These are phyloP conservation scores for Xylaria digitata DNA, from an alignment of 2,329 filamentous ascomycete genomes.

Conservation along the genomic window DNA sequence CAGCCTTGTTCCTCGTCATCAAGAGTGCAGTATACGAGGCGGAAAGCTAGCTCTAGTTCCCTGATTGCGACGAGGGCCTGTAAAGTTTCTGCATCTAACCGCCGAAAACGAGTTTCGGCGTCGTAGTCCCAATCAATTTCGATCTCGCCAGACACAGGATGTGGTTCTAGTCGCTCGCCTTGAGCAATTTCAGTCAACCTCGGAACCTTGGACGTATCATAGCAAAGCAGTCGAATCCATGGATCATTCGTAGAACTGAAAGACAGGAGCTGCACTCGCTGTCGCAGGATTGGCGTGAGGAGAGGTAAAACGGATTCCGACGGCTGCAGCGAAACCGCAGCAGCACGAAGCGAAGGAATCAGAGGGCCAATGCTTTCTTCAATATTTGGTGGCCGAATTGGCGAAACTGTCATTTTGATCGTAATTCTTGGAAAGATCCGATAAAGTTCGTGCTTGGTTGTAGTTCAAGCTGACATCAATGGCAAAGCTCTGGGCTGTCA, in stretches of 20 bases:
- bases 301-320: slow-evolving; percentile 67
- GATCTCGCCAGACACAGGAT: slow-evolving; percentile 82
- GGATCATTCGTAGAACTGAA: slow-evolving; percentile 69
- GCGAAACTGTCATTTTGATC: slow-evolving; percentile 46
- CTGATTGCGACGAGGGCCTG: slow-evolving; percentile 72
- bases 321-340: slow-evolving; percentile 67
- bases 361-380: slow-evolving; percentile 65
- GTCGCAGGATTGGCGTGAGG: slow-evolving; percentile 73
- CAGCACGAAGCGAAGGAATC: slow-evolving; percentile 69
- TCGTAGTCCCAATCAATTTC: slow-evolving; percentile 78
- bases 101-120: slow-evolving; percentile 70
- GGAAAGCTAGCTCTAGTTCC: slow-evolving; percentile 71
- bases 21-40: slow-evolving; percentile 75
- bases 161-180: slow-evolving; percentile 76
- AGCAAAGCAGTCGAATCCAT: slow-evolving; percentile 80
- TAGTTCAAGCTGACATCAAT: slow-evolving; percentile 9
- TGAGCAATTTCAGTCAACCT: slow-evolving; percentile 71
- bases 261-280: slow-evolving; percentile 72
- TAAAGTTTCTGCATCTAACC: slow-evolving; percentile 80
- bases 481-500: slow-evolving; percentile 36
- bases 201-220: slow-evolving; percentile 67
- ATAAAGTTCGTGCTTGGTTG: background rate
- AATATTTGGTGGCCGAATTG: slow-evolving; percentile 59
- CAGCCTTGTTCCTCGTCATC: slow-evolving; percentile 75
- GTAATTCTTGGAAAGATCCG: slow-evolving; percentile 5